A percentile compares a stretch with the other conserved stretches of the same genome.
Conservation (phyloP, 768 basidiomycete species). For the Paxillus ammoniavirescens region DNA sequence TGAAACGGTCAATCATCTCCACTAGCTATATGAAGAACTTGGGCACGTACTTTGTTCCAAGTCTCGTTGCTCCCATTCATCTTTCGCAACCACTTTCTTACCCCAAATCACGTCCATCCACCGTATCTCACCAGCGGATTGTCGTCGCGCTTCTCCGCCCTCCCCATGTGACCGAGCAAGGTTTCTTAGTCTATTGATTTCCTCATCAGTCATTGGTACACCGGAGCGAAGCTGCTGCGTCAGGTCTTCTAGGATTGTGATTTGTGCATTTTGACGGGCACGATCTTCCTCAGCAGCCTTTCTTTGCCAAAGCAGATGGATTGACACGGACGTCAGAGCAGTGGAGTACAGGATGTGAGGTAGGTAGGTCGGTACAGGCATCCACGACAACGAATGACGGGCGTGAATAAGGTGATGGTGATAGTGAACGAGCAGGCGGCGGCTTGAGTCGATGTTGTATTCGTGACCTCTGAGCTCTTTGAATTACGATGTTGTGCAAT, state of each 20-base stretch:
- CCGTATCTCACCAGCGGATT: slow-evolving; percentile 24
- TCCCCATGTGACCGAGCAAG: slow-evolving; percentile 44
- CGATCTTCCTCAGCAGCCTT: slow-evolving; percentile 51
- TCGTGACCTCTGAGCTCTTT: too few relatives aligned
- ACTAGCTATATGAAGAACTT: background rate
- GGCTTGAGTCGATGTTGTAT: too few relatives aligned
- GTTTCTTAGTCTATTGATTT: slow-evolving; percentile 52
- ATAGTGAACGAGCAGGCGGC: too few relatives aligned
- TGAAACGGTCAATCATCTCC: background rate
- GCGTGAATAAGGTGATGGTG: background rate
- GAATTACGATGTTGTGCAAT: too few relatives aligned
- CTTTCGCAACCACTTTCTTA: slow-evolving; percentile 26
- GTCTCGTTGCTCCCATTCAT: slow-evolving; percentile 39
- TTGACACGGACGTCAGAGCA: slow-evolving; percentile 64
- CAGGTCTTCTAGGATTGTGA: slow-evolving; percentile 63
- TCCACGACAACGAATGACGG: slow-evolving; percentile 1
- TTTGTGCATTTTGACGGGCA: slow-evolving; percentile 52
- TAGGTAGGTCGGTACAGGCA: slow-evolving; percentile 43
- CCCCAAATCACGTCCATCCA: slow-evolving; percentile 57
- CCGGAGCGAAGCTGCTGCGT: slow-evolving; percentile 49
- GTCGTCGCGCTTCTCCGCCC: slow-evolving; percentile 11
- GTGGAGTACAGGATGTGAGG: slow-evolving; percentile 66
- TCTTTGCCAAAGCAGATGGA: slow-evolving; percentile 60
- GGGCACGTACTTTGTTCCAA: slow-evolving; percentile 37
- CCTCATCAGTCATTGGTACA: slow-evolving; percentile 43